Percentiles rank a stretch among this genome's conserved stretches.
These are phyloP conservation scores for Ulota crispa DNA, from an alignment of 225 moss, liverwort and hornwort genomes.

Conservation along the genomic window DNA sequence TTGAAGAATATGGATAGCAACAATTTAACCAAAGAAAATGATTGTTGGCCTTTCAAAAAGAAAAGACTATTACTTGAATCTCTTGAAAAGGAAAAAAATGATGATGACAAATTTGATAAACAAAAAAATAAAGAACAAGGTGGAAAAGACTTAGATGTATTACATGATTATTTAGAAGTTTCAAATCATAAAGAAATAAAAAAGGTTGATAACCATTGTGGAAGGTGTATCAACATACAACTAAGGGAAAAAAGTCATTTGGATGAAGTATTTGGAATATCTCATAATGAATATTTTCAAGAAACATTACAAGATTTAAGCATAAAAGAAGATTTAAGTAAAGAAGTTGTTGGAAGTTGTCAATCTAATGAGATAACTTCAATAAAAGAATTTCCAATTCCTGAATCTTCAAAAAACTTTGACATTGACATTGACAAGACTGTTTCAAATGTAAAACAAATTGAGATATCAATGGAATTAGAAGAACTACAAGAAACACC, in stretches of 20 bases:
- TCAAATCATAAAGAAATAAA: not conserved
- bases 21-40: not conserved
- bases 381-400: not conserved
- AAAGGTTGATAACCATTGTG: not conserved
- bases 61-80: not conserved
- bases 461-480: not conserved
- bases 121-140: not conserved
- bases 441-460: not conserved
- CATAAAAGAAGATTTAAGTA: not conserved
- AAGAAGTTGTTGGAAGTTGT: accelerated
- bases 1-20: accelerated
- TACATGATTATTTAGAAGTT: not conserved
- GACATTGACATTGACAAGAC: not conserved
- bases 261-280: not conserved
- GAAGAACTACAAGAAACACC: not conserved
- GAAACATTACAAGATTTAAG: not conserved
- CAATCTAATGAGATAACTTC: not conserved
- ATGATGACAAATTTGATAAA: not conserved
- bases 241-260: not conserved
- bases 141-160: not conserved
- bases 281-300: not conserved
- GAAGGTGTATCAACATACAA: not conserved
- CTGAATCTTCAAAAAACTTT: not conserved
- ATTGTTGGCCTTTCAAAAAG: slow-evolving; percentile 12
- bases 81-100: not conserved